Conservation (phyloP, 2,329 filamentous ascomycete species). For the Tolypocladium pustulatum region DNA sequence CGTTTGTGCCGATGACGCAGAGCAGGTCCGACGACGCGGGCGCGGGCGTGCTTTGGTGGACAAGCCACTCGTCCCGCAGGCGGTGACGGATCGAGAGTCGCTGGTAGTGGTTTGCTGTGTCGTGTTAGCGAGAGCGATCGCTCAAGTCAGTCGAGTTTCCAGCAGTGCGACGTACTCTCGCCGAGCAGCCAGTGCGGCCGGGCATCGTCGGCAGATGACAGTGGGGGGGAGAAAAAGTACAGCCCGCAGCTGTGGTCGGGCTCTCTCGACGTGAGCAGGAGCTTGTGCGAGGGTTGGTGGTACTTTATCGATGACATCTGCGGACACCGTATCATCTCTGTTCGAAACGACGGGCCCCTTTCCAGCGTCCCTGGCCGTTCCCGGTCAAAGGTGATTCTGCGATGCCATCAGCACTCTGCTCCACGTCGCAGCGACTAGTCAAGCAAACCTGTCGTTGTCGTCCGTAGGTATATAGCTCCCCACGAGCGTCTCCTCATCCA, state of each 20-base stretch:
- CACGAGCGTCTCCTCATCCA: constrained; percentile 22
- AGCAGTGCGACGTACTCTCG: constrained; percentile 15
- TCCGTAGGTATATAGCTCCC: constrained; percentile 33
- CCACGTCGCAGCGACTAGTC: background rate
- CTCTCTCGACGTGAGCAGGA: constrained; percentile 31
- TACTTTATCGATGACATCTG: constrained; percentile 38
- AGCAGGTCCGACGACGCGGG: constrained; percentile 26
- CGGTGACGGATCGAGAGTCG: constrained; percentile 17
- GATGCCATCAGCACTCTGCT: background rate
- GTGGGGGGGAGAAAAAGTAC: constrained; percentile 26
- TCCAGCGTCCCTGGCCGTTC: constrained; percentile 1
- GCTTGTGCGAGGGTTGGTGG: constrained; percentile 27
- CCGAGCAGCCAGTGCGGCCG: constrained; percentile 28
- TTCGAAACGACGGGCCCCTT: constrained; percentile 8
- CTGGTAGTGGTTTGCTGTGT: constrained; percentile 20
- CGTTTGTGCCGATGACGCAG: constrained; percentile 37
- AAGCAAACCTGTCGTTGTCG: constrained; percentile 26
- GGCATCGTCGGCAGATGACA: constrained; percentile 14
- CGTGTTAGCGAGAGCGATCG: background rate
- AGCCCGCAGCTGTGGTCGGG: constrained; percentile 21
- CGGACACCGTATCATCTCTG: constrained; percentile 26
- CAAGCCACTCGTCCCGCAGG: constrained; percentile 17
- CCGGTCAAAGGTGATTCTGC: constrained; percentile 6
- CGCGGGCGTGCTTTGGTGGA: constrained; percentile 31
- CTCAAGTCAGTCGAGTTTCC: background rate